These are phyloP conservation scores for Candida morakotiae DNA, from an alignment of 805 yeast species.

Conservation along the genomic window DNA sequence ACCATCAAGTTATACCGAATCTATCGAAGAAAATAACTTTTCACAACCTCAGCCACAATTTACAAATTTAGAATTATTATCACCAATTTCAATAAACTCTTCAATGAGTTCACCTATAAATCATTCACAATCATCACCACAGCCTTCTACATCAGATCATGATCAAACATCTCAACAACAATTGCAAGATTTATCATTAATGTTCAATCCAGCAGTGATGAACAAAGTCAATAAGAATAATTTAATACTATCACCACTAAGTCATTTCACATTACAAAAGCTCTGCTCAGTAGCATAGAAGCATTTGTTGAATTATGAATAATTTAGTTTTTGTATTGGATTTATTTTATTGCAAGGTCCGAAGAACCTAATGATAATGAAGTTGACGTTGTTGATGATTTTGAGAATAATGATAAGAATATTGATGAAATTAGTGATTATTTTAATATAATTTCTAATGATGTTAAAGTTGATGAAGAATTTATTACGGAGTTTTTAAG, in stretches of 20 bases:
- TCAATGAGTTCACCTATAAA: slow-evolving; percentile 38
- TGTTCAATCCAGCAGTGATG: slow-evolving; percentile 5
- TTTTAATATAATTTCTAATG: neutral
- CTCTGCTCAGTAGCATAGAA: slow-evolving; percentile 7
- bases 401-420: neutral
- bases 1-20: neutral
- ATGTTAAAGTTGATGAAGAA: neutral
- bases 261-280: neutral
- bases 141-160: slow-evolving; percentile 6
- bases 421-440: neutral
- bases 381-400: neutral
- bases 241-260: neutral
- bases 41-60: neutral
- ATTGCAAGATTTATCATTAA: neutral
- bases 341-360: neutral
- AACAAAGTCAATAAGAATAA: neutral
- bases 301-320: slow-evolving; percentile 3
- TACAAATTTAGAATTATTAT: slow-evolving; percentile 19
- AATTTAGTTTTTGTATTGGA: too few relatives aligned
- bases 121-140: slow-evolving; percentile 12
- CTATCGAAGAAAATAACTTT: neutral
- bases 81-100: slow-evolving; percentile 41
- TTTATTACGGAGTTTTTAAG: slow-evolving; percentile 2
- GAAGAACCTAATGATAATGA: slow-evolving; percentile 2
- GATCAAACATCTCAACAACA: slow-evolving; percentile 1